Conservation (phyloP, 139 green algal species). For the Chlamydomonas applanata region DNA sequence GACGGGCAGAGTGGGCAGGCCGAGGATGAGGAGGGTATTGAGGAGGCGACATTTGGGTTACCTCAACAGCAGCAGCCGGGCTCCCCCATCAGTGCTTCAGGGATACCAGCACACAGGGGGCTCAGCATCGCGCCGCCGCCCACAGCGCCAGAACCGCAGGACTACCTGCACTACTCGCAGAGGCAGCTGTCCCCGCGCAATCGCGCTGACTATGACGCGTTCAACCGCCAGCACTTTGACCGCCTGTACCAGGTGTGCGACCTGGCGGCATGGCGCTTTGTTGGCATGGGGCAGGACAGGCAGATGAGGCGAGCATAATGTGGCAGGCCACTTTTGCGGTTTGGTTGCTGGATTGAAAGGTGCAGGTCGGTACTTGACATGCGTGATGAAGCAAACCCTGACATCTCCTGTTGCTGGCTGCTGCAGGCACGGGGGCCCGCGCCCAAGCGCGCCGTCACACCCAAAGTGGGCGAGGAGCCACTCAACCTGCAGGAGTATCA, state of each 20-base stretch:
- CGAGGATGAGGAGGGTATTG: not conserved
- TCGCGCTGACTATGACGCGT: conserved; percentile 37
- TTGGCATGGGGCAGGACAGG: conserved; percentile 10
- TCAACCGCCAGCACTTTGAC: conserved; percentile 28
- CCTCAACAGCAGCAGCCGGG: not conserved
- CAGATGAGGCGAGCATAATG: conserved; percentile 23
- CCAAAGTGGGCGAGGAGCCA: conserved; percentile 42
- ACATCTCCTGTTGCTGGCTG: not conserved
- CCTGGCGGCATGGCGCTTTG: too few relatives aligned
- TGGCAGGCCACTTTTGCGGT: conserved; percentile 9
- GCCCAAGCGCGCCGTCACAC: conserved; percentile 39
- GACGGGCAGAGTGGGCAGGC: not conserved
- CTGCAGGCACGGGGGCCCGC: conserved; percentile 12
- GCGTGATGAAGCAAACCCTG: too few relatives aligned
- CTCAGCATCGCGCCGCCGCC: not conserved
- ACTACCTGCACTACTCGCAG: conserved; percentile 43
- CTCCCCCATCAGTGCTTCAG: not conserved
- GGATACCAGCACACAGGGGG: not conserved
- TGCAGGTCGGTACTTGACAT: too few relatives aligned
- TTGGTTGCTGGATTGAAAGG: conserved; percentile 2
- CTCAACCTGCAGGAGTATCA: conserved; percentile 41
- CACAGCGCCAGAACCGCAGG: conserved; percentile 7
- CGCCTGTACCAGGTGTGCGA: not conserved
- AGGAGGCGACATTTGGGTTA: not conserved
- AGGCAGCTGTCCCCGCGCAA: conserved; percentile 35